Base-by-base conservation (phyloP, 2,329 filamentous ascomycete genomes). In the Aspergillus calidoustus region DNA sequence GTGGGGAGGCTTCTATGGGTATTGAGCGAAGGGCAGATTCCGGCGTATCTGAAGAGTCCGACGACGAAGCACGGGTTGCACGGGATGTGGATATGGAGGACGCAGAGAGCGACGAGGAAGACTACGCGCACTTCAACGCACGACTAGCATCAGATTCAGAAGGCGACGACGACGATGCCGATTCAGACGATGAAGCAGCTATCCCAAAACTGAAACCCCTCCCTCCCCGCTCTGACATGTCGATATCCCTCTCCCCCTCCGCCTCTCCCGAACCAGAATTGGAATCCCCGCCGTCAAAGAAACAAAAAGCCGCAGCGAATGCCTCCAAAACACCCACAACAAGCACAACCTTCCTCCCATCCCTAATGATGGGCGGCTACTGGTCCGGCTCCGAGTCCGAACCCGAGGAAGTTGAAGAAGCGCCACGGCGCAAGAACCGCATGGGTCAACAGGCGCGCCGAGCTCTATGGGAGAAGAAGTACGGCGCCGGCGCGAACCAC, bases 401-500 rank as follows among this genome's bases (percentile, higher is more conserved):
- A 56, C 75, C 81, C 4, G 83, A 84, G 3, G 80, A 82, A 34
- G 76, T 83, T 23, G 80, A 67, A 7, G 68, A 66, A 72, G 80
- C 38, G 61, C 81, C 64, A 67, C 74, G 44, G 76, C 81, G 83
- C 59, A 88, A 87, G 73, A 89, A 89, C 69, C 79, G 87, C 15
- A 83, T 86, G 67, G 87, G 87, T 34, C 87, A 89, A 69, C 82
- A 85, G 62, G 87, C 86, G 11, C 81, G 87, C 41, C 85, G 86
- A 54, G 80, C 83, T 30, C 79, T 89, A 11, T 86, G 84, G 75
- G 87, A 89, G 74, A 83, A 86, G 74, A 89, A 89, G 68, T 88
- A 79, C 64, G 86, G 86, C 2, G 74, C 77, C 0, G 80, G 79
- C 51, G 87, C 87, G 1, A 88, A 87, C 60, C 87, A 89, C 69